Conservation (phyloP, 345 rosid genomes). For the Balakata baccata region DNA sequence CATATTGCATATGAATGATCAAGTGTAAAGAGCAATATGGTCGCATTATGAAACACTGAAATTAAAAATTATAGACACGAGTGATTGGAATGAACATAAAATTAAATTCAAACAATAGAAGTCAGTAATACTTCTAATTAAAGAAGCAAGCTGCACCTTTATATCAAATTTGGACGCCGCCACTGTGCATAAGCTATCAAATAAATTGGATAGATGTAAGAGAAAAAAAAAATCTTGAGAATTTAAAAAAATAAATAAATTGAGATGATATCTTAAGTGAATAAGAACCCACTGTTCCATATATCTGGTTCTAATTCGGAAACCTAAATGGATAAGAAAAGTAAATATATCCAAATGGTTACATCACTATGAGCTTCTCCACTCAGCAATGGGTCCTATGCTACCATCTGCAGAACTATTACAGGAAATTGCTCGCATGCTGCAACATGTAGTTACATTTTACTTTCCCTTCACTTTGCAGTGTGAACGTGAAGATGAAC, state of each 20-base stretch:
- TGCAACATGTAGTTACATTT: constrained; percentile 6
- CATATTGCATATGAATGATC: no score
- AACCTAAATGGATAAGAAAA: neutral
- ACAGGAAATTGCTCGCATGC: neutral
- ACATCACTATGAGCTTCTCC: neutral
- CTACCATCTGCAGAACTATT: constrained; percentile 10
- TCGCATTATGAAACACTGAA: no score
- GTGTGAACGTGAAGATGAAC: neutral
- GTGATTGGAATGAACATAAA: no score
- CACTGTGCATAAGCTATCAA: neutral
- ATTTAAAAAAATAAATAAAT: neutral
- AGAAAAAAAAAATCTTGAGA: neutral
- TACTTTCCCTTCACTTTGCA: constrained; percentile 5
- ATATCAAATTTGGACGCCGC: no score
- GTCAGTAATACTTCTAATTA: no score
- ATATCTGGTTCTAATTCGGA: neutral
- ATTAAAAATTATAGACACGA: no score
- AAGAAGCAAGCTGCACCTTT: no score
- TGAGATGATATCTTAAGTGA: neutral
- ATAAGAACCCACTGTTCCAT: neutral
- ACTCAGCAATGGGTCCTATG: constrained; percentile 9
- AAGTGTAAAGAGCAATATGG: no score
- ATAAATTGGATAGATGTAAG: neutral
- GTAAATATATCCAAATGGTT: neutral
- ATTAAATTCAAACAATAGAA: no score